phyloP scores from a whole-genome alignment of 495 filamentous ascomycete genomes.

The Tuber borchii region DNA sequence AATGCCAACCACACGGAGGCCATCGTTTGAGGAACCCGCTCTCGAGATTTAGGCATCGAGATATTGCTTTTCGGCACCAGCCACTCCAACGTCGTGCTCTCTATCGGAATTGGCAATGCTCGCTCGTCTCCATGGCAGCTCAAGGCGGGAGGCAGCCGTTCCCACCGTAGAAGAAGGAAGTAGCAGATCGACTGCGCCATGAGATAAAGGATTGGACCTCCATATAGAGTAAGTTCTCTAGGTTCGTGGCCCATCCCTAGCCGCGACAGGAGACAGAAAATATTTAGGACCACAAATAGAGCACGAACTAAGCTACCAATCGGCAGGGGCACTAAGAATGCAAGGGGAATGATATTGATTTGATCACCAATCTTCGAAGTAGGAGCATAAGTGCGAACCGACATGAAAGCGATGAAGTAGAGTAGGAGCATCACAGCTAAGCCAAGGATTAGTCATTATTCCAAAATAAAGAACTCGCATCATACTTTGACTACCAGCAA shows the following conservation, averaged over 20 bases:
- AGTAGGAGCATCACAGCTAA: constrained; percentile 61
- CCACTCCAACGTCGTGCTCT: constrained; percentile 23
- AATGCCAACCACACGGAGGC: constrained; percentile 66
- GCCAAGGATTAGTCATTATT: neutral
- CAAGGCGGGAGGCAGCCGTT: constrained; percentile 53
- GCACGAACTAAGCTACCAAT: constrained; percentile 61
- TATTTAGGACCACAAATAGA: constrained; percentile 66
- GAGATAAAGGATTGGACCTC: constrained; percentile 71
- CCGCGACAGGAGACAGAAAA: constrained; percentile 68
- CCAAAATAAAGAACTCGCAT: constrained; percentile 63
- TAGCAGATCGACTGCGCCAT: constrained; percentile 61
- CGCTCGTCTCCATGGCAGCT: constrained; percentile 44
- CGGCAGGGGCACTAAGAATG: constrained; percentile 61
- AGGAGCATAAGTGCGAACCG: constrained; percentile 60
- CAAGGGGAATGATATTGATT: constrained; percentile 60
- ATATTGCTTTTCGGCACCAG: constrained; percentile 42
- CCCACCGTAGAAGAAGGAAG: constrained; percentile 60
- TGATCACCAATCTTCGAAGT: constrained; percentile 54
- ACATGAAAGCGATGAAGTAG: constrained; percentile 69
- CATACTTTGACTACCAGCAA: constrained; percentile 63
- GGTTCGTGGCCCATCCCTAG: constrained; percentile 56
- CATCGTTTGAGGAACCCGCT: constrained; percentile 52
- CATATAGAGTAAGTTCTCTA: constrained; percentile 64
- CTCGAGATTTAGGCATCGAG: constrained; percentile 48
- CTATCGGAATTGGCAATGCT: constrained; percentile 49